Evolutionary conservation across 805 yeast species (phyloP).

Genomic region (Metschnikowia anglica): DNA sequence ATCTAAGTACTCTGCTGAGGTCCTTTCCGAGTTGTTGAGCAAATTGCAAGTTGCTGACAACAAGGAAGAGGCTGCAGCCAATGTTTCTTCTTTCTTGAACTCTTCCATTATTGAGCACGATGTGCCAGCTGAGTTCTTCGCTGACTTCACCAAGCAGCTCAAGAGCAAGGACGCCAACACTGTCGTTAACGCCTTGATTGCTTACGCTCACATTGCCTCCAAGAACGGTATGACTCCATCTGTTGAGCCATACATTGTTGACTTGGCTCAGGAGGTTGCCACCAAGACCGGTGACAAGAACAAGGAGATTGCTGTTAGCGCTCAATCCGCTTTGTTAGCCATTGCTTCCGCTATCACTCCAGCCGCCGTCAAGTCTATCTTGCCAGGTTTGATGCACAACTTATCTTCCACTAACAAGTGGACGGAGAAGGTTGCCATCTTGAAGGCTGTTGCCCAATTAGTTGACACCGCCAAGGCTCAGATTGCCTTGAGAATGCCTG

Average conservation of each 20-base stretch:
- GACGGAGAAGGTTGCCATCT: conserved; percentile 94
- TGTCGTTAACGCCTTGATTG: conserved; percentile 78
- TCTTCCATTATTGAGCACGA: conserved; percentile 98
- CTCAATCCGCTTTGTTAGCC: conserved; percentile 73
- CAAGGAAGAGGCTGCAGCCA: conserved; percentile 81
- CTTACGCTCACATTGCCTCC: conserved; percentile 82
- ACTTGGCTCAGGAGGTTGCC: conserved; percentile 66
- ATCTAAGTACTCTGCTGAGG: conserved; percentile 67
- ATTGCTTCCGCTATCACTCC: conserved; percentile 86
- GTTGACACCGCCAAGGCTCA: conserved; percentile 95
- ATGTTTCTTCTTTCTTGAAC: conserved; percentile 90
- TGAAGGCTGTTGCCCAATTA: conserved; percentile 79
- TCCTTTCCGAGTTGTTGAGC: conserved; percentile 89
- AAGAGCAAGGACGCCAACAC: conserved; percentile 64
- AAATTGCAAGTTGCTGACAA: conserved; percentile 91
- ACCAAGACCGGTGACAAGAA: conserved; percentile 90
- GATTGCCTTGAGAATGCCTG: conserved; percentile 98
- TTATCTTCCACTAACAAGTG: conserved; percentile 82
- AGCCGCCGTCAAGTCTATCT: conserved; percentile 82
- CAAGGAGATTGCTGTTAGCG: conserved; percentile 68
- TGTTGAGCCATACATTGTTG: conserved; percentile 93
- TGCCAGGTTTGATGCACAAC: conserved; percentile 74
- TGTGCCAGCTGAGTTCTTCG: conserved; percentile 87
- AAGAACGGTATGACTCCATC: conserved; percentile 78
- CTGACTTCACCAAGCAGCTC: conserved; percentile 70